These are phyloP conservation scores for Daldinia eschscholtzii DNA, from an alignment of 2,329 filamentous ascomycete species.

Conservation along the genomic window DNA sequence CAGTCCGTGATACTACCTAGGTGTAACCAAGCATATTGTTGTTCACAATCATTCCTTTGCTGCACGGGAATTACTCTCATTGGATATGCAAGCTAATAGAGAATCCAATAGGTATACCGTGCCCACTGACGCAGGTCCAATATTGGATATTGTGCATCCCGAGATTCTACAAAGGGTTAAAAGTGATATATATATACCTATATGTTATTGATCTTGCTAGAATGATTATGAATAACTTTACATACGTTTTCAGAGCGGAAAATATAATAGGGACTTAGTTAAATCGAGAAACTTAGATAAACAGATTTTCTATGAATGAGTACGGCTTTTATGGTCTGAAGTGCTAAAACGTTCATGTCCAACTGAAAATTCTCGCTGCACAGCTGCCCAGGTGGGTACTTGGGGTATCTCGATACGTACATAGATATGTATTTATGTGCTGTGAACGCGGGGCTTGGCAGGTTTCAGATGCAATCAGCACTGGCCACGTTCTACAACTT, in stretches of 20 bases:
- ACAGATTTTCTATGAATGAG: too few species aligned
- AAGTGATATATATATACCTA: background rate
- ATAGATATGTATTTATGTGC: slow-evolving; percentile 1
- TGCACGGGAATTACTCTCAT: too few species aligned
- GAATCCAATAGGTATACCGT: too few species aligned
- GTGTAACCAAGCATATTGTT: background rate
- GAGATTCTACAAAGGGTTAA: background rate
- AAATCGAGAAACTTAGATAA: background rate
- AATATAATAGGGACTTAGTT: too few species aligned
- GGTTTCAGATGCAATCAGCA: slow-evolving; percentile 30
- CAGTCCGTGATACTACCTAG: background rate
- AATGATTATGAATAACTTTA: too few species aligned
- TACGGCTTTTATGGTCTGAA: background rate
- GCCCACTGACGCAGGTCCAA: background rate
- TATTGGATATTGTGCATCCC: background rate
- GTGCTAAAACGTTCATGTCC: background rate
- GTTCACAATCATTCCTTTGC: background rate
- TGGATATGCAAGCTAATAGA: background rate
- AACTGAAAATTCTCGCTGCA: slow-evolving; percentile 13
- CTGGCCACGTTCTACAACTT: slow-evolving; percentile 30
- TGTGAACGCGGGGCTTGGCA: background rate
- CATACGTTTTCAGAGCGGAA: too few species aligned
- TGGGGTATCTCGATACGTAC: slow-evolving; percentile 1
- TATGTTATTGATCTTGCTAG: background rate
- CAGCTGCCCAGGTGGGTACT: slow-evolving; percentile 7